Percentiles rank a stretch among this genome's conserved stretches.
Conservation (phyloP, 1,139 yeast genomes). For the Schwanniomyces etchellsii region DNA sequence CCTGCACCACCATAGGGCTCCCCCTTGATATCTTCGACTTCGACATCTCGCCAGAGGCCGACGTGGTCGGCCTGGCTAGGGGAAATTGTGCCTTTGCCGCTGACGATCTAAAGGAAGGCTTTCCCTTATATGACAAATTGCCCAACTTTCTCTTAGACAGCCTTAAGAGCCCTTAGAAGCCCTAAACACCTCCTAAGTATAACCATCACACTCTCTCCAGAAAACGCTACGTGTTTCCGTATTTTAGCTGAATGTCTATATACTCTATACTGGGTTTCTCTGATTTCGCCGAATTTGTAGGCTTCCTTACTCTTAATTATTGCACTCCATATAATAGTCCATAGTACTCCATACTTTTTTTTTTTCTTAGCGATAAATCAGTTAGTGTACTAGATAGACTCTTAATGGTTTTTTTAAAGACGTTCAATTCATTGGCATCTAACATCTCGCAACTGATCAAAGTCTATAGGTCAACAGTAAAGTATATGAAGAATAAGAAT, state of each 20-base stretch:
- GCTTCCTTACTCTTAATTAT: too few species aligned
- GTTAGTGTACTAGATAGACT: too few species aligned
- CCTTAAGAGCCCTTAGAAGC: slow-evolving; percentile 1
- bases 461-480: too few species aligned
- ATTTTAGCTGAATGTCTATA: neutral
- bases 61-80: slow-evolving; percentile 16
- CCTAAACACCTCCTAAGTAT: neutral
- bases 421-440: neutral
- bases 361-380: too few species aligned
- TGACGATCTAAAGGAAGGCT: slow-evolving; percentile 1
- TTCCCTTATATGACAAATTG: slow-evolving; percentile 1
- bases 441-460: neutral
- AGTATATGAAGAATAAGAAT: neutral
- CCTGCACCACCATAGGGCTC: slow-evolving; percentile 44
- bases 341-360: too few species aligned
- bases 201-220: neutral
- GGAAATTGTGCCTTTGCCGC: slow-evolving; percentile 39
- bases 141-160: slow-evolving; percentile 1
- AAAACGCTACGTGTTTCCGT: neutral
- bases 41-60: slow-evolving; percentile 38
- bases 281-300: too few species aligned
- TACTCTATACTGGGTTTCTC: too few species aligned
- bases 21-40: slow-evolving; percentile 50
- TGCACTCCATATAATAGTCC: too few species aligned
- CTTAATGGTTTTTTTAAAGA: slow-evolving; percentile 1